Percentiles rank a stretch among this genome's conserved stretches.
Conservation (phyloP, 495 filamentous ascomycete species). For the Oidiodendron maius region DNA sequence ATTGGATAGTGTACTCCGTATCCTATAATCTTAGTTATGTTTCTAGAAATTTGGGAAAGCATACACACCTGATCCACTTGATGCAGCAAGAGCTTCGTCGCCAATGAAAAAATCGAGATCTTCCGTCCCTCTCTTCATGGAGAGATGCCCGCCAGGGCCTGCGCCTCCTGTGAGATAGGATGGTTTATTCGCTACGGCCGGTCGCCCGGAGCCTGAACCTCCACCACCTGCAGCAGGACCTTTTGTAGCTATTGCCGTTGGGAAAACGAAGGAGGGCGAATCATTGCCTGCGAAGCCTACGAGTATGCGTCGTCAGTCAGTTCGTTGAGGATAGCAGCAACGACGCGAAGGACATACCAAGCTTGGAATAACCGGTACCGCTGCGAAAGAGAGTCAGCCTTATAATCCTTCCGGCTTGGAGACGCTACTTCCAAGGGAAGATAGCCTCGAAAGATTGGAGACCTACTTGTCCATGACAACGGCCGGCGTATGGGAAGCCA, state of each 20-base stretch:
- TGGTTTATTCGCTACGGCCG: constrained; percentile 87
- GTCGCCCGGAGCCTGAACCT: constrained; percentile 77
- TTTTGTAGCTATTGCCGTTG: constrained; percentile 96
- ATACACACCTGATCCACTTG: constrained; percentile 68
- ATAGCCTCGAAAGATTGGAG: constrained; percentile 8
- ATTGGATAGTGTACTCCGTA: constrained; percentile 97
- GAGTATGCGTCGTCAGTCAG: constrained; percentile 19
- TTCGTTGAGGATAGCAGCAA: neutral
- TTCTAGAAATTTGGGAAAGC: neutral
- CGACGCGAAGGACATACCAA: constrained; percentile 54
- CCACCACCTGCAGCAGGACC: constrained; percentile 57
- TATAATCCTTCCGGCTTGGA: neutral
- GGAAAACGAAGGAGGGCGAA: constrained; percentile 97
- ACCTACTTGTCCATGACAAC: constrained; percentile 99
- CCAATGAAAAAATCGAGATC: constrained; percentile 99
- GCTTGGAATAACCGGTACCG: constrained; percentile 98
- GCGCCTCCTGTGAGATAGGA: constrained; percentile 90
- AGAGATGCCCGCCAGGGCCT: constrained; percentile 73
- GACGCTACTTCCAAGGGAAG: constrained; percentile 14
- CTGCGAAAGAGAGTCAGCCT: constrained; percentile 40
- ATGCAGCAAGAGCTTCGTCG: constrained; percentile 84
- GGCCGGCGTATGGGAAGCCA: constrained; percentile 97
- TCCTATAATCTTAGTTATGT: constrained; percentile 42
- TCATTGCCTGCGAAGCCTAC: constrained; percentile 98
- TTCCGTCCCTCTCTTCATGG: constrained; percentile 90